These are phyloP conservation scores for Crithidia sp. DNA, from an alignment of 208 protist species.

Conservation along the genomic window DNA sequence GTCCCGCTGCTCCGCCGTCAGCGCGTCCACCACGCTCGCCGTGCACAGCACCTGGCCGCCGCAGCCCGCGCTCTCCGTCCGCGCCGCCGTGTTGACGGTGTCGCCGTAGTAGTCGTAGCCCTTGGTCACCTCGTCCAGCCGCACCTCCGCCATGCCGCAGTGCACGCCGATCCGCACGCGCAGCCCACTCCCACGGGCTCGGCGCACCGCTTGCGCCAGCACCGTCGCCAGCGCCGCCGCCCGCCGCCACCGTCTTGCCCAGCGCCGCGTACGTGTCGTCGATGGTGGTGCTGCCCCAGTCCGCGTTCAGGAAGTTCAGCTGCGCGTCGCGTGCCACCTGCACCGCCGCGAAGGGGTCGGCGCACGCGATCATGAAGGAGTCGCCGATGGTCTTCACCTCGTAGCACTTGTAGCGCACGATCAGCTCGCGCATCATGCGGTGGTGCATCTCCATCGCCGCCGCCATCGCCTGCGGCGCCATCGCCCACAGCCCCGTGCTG, in stretches of 20 bases:
- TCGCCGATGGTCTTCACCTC: slow-evolving; percentile 84
- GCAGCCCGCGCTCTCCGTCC: slow-evolving; percentile 67
- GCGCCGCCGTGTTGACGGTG: slow-evolving; percentile 80
- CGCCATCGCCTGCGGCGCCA: slow-evolving; percentile 46
- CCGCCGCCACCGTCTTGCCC: slow-evolving; percentile 10
- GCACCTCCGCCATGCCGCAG: slow-evolving; percentile 54
- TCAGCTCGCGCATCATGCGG: slow-evolving; percentile 52
- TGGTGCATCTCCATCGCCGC: slow-evolving; percentile 54
- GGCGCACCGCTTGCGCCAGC: slow-evolving; percentile 4
- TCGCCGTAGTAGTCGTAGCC: slow-evolving; percentile 87
- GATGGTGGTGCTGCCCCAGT: slow-evolving; percentile 60
- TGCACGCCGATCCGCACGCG: slow-evolving; percentile 67
- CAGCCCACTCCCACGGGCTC: slow-evolving; percentile 50
- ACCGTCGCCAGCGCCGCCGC: background rate
- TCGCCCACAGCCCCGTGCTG: slow-evolving; percentile 67
- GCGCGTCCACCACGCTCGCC: slow-evolving; percentile 38
- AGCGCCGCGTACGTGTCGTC: slow-evolving; percentile 33
- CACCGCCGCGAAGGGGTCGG: slow-evolving; percentile 39
- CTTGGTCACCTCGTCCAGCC: slow-evolving; percentile 59
- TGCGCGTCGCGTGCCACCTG: slow-evolving; percentile 56
- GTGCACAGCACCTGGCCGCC: slow-evolving; percentile 83
- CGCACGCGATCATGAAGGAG: slow-evolving; percentile 78
- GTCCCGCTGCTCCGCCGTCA: slow-evolving; percentile 29
- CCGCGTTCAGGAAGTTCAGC: slow-evolving; percentile 36
- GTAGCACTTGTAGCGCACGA: slow-evolving; percentile 64